A percentile compares a stretch with the other conserved stretches of the same genome.
These are phyloP conservation scores for Ophiostoma ulmi DNA, from an alignment of 2,329 filamentous ascomycete species.

Conservation along the genomic window DNA sequence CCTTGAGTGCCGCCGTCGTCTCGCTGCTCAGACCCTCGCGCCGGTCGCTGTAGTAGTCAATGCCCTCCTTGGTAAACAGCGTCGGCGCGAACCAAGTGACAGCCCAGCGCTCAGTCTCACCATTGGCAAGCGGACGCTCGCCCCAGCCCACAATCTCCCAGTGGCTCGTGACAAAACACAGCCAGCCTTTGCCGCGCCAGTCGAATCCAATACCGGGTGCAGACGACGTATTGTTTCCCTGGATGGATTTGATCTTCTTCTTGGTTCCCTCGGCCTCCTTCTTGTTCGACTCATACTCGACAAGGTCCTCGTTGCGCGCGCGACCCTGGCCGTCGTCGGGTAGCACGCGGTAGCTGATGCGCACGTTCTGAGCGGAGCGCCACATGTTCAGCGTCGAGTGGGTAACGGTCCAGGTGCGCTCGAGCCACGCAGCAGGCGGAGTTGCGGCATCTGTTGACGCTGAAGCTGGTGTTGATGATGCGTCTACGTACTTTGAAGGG, in stretches of 20 bases:
- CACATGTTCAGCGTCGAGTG: conserved; percentile 77
- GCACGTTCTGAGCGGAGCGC: conserved; percentile 72
- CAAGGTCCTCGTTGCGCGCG: conserved; percentile 61
- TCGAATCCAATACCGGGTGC: conserved; percentile 49
- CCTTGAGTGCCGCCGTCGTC: conserved; percentile 34
- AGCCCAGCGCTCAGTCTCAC: conserved; percentile 56
- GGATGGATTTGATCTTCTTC: conserved; percentile 52
- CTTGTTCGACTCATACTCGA: conserved; percentile 59
- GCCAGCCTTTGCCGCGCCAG: conserved; percentile 73
- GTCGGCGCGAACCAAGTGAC: conserved; percentile 84
- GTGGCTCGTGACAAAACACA: conserved; percentile 66
- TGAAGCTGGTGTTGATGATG: conserved; percentile 28
- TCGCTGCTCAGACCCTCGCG: conserved; percentile 54
- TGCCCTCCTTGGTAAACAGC: conserved; percentile 72
- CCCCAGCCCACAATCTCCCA: conserved; percentile 83
- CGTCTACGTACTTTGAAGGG: conserved; percentile 46
- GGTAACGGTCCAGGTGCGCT: conserved; percentile 66
- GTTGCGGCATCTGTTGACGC: conserved; percentile 33
- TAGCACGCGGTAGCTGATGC: conserved; percentile 66
- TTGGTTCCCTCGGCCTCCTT: conserved; percentile 38
- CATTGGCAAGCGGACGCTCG: conserved; percentile 41
- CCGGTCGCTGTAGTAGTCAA: conserved; percentile 70
- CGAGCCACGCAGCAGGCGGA: conserved; percentile 55
- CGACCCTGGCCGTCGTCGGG: conserved; percentile 31
- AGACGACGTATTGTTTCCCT: conserved; percentile 54